Percentiles rank a stretch among this genome's conserved stretches.
Conservation (phyloP, 1,139 yeast genomes). For the Hyphopichia buzzinii region DNA sequence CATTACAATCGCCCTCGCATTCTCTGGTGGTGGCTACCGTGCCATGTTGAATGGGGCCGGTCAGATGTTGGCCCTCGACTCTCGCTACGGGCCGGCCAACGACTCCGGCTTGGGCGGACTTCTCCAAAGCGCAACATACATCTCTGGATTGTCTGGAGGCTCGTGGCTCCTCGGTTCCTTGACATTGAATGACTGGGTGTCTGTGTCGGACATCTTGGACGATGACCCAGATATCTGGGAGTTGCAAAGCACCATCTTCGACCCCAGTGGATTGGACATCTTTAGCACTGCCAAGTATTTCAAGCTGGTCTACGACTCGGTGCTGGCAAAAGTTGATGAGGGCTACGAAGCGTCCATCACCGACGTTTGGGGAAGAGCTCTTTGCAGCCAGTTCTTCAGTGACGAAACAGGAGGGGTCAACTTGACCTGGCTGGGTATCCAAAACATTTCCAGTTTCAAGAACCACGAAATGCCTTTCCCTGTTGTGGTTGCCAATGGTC, state of each 20-base stretch:
- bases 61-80: conserved; percentile 35
- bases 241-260: conserved; percentile 38
- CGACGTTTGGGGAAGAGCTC: conserved; percentile 46
- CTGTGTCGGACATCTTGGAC: conserved; percentile 32
- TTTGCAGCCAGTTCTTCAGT: conserved; percentile 35
- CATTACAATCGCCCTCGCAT: conserved; percentile 41
- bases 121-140: conserved; percentile 36
- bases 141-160: conserved; percentile 46
- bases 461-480: conserved; percentile 43
- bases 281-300: conserved; percentile 35
- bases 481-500: conserved; percentile 38
- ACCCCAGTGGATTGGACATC: conserved; percentile 37
- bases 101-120: conserved; percentile 38
- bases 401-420: conserved; percentile 25
- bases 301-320: conserved; percentile 23
- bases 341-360: conserved; percentile 40
- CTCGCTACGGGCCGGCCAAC: conserved; percentile 23
- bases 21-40: conserved; percentile 48
- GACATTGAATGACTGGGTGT: conserved; percentile 38
- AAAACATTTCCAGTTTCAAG: conserved; percentile 25
- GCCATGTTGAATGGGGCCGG: conserved; percentile 49
- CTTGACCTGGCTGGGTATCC: conserved; percentile 39
- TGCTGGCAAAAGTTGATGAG: conserved; percentile 32
- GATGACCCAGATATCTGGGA: conserved; percentile 34
- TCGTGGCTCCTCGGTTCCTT: conserved; percentile 43